phyloP scores from a whole-genome alignment of 1,284 basidiomycete species.

The Apiotrichum laibachii region DNA sequence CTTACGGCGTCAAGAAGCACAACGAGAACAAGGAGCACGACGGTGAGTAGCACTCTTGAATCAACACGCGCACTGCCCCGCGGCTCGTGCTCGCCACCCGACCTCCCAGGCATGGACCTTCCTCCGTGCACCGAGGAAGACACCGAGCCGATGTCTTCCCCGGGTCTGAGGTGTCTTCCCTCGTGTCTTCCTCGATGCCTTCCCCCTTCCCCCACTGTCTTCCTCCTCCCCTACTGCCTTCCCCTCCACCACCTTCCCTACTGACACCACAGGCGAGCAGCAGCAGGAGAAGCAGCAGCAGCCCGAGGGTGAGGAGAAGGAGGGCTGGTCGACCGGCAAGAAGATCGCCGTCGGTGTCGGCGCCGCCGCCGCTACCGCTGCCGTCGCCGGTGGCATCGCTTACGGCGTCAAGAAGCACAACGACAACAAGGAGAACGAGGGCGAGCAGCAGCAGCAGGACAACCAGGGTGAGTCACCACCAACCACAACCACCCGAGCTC shows the following conservation, averaged over 20 bases:
- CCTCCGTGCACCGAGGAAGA: background rate
- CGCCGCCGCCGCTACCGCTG: slow-evolving; percentile 1
- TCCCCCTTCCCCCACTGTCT: background rate
- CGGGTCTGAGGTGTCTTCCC: background rate
- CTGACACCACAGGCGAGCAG: background rate
- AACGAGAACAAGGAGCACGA: slow-evolving; percentile 9
- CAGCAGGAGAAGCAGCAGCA: background rate
- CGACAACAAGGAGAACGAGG: slow-evolving; percentile 1
- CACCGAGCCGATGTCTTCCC: background rate
- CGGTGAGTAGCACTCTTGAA: background rate
- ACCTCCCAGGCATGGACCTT: background rate
- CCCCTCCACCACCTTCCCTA: background rate
- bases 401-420: slow-evolving; percentile 1
- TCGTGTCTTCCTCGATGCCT: background rate
- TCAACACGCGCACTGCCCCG: background rate
- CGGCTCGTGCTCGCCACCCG: background rate
- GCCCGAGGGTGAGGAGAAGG: background rate
- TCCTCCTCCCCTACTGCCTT: background rate
- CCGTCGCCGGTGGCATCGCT: slow-evolving; percentile 4
- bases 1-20: slow-evolving; percentile 5
- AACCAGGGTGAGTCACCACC: background rate
- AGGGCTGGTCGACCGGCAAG: slow-evolving; percentile 11
- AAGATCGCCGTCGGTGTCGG: slow-evolving; percentile 2
- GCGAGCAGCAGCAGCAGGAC: slow-evolving; percentile 2
- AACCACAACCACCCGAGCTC: background rate